These are phyloP conservation scores for Fonsecaea erecta DNA, from an alignment of 2,329 filamentous ascomycete genomes.

Conservation along the genomic window DNA sequence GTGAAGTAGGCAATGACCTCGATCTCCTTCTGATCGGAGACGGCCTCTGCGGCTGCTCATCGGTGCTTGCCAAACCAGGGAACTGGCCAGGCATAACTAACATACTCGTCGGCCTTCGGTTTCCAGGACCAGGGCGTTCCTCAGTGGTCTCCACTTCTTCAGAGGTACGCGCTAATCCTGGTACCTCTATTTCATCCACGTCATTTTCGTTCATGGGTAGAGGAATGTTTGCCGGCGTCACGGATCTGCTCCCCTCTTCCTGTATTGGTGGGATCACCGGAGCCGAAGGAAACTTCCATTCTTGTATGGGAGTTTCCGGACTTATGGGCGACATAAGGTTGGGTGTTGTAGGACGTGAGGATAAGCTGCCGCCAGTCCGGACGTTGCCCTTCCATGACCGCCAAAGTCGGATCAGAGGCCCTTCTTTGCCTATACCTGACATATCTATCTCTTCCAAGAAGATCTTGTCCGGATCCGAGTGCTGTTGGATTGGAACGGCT, in stretches of 20 bases:
- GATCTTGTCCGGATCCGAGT: conserved; percentile 63
- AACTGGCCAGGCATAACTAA: conserved; percentile 34
- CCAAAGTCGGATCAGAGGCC: conserved; percentile 88
- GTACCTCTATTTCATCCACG: conserved; percentile 78
- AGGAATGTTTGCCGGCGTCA: conserved; percentile 64
- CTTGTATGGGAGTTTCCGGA: conserved; percentile 44
- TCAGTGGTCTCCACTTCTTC: conserved; percentile 3
- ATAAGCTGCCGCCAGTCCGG: conserved; percentile 61
- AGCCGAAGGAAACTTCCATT: conserved; percentile 43
- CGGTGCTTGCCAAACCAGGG: conserved; percentile 9
- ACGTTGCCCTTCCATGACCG: conserved; percentile 87
- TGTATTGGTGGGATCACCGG: conserved; percentile 38
- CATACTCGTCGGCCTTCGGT: conserved; percentile 32
- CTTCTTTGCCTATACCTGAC: conserved; percentile 88
- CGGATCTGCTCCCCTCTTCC: conserved; percentile 36
- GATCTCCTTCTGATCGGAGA: conserved; percentile 24
- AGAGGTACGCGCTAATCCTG: conserved; percentile 63
- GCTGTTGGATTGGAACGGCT: conserved; percentile 50
- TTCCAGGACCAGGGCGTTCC: conserved; percentile 18
- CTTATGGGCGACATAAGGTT: conserved; percentile 37
- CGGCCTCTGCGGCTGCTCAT: conserved; percentile 18
- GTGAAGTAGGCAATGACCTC: conserved; percentile 27
- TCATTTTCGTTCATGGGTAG: conserved; percentile 71
- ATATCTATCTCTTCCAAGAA: conserved; percentile 90
- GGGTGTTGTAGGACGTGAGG: conserved; percentile 50